Base-by-base conservation (phyloP, 2,329 filamentous ascomycete species). In the Zymoseptoria crescenta region DNA sequence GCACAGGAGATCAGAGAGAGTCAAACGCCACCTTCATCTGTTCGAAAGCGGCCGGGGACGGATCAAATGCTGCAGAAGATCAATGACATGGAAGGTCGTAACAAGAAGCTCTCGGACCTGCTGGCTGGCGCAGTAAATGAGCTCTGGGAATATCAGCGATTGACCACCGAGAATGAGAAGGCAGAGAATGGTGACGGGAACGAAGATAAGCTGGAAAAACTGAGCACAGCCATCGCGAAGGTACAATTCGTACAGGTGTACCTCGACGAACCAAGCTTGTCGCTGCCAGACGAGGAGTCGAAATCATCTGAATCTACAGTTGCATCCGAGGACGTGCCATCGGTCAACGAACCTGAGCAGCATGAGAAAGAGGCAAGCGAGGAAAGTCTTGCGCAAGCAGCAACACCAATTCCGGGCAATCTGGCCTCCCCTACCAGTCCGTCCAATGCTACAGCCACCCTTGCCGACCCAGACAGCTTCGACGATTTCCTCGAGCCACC, bases 71-170 rank as follows among this genome's bases (percentile, higher is more conserved):
- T 60, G 4, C 54, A 59, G 20, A 64, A 67, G 1, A 68, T 85
- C 13, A 74, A 76, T 19, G 75, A 78, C 52, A 74, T 90, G 62
- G 86, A 91, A 67, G 76, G 74, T 55, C 81, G 88, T 52, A 91
- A 91, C 65, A 80, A 79, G 64, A 81, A 84, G 60, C 73, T 93
- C 19, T 86, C 87, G 0, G 75, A 77, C 29, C 84, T 92, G 80
- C 80, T 93, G 8, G 83, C 87, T 56, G 83, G 84, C 62, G 84
- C 86, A 0, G 80, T 90, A 21, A 74, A 79, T 1, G 82, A 82
- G 53, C 78, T 93, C 1, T 86, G 84, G 75, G 76, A 80, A 1
- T 75, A 86, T 54, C 84, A 86, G 45, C 76, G 78, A 45, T 77
- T 65, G 20, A 57, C 1, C 57, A 55, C 54, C 28, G 57, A 55